Percentiles rank a stretch among this genome's conserved stretches.
phyloP scores from a whole-genome alignment of 78 protist genomes.

The Dictyostelium intermedium region DNA sequence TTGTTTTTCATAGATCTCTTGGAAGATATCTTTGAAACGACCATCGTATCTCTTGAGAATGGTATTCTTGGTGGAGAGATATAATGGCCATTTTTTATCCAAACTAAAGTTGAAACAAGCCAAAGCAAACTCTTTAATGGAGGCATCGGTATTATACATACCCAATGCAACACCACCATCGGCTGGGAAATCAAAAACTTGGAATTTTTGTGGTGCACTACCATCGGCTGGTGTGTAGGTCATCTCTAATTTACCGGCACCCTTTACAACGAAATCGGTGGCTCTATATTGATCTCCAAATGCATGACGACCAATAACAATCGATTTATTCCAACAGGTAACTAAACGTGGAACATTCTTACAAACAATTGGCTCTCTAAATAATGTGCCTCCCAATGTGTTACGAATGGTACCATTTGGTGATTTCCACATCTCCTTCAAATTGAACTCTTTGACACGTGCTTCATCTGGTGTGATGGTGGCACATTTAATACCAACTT shows the following conservation, averaged over 20 bases:
- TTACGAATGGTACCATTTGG: slow-evolving; percentile 98
- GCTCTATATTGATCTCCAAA: slow-evolving; percentile 95
- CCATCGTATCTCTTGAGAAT: slow-evolving; percentile 96
- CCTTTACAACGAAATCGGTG: slow-evolving; percentile 86
- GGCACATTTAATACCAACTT: slow-evolving; percentile 98
- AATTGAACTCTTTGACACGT: slow-evolving; percentile 89
- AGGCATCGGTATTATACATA: slow-evolving; percentile 95
- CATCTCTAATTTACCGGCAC: slow-evolving; percentile 84
- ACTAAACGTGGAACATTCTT: slow-evolving; percentile 94
- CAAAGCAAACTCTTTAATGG: slow-evolving; percentile 91
- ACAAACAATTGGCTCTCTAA: slow-evolving; percentile 96
- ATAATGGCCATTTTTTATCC: slow-evolving; percentile 82
- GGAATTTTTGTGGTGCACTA: slow-evolving; percentile 16
- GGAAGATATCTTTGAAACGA: slow-evolving; percentile 94
- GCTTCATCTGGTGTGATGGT: slow-evolving; percentile 97
- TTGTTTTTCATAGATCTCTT: slow-evolving; percentile 83
- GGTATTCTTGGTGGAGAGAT: slow-evolving; percentile 94
- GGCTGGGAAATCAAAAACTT: slow-evolving; percentile 78
- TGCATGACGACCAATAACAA: slow-evolving; percentile 96
- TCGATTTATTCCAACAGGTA: slow-evolving; percentile 91
- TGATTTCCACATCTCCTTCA: slow-evolving; percentile 94
- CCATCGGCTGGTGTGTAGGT: slow-evolving; percentile 88
- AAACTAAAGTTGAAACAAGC: slow-evolving; percentile 88
- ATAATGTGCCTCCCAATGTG: slow-evolving; percentile 96
- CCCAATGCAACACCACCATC: slow-evolving; percentile 94